phyloP scores from a whole-genome alignment of 225 moss, liverwort and hornwort genomes.

The Climacium dendroides region DNA sequence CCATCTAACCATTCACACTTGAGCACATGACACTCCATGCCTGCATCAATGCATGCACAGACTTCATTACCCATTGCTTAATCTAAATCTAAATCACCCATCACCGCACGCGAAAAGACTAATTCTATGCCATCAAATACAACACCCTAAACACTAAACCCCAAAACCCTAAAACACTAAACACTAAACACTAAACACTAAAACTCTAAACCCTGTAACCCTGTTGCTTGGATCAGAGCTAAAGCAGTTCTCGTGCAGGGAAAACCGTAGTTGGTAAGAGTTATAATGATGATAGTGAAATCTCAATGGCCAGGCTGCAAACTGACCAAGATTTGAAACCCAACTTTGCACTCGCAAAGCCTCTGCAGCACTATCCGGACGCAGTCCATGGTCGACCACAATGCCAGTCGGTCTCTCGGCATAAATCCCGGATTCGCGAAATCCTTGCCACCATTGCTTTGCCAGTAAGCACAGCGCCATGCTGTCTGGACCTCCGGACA shows the following conservation, averaged over 20 bases:
- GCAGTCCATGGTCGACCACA: slow-evolving; percentile 86
- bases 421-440: slow-evolving; percentile 9
- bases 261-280: background rate
- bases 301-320: background rate
- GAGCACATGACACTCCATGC: slow-evolving; percentile 56
- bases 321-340: slow-evolving; percentile 67
- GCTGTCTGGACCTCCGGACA: slow-evolving; percentile 96
- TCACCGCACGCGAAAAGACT: background rate
- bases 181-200: background rate
- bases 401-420: slow-evolving; percentile 26
- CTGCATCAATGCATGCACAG: slow-evolving; percentile 21
- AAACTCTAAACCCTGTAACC: background rate
- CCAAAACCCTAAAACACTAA: background rate
- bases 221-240: background rate
- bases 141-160: background rate
- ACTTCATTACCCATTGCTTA: background rate
- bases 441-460: slow-evolving; percentile 47
- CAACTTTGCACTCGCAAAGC: slow-evolving; percentile 58
- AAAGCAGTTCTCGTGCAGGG: background rate
- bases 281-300: background rate
- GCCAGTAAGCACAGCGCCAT: slow-evolving; percentile 81
- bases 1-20: slow-evolving; percentile 70
- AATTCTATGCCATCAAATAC: background rate
- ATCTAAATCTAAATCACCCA: background rate
- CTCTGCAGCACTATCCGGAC: slow-evolving; percentile 64